Percentiles rank a stretch among this genome's conserved stretches.
Conservation (phyloP, 2,329 filamentous ascomycete species). For the Periconia sp. region DNA sequence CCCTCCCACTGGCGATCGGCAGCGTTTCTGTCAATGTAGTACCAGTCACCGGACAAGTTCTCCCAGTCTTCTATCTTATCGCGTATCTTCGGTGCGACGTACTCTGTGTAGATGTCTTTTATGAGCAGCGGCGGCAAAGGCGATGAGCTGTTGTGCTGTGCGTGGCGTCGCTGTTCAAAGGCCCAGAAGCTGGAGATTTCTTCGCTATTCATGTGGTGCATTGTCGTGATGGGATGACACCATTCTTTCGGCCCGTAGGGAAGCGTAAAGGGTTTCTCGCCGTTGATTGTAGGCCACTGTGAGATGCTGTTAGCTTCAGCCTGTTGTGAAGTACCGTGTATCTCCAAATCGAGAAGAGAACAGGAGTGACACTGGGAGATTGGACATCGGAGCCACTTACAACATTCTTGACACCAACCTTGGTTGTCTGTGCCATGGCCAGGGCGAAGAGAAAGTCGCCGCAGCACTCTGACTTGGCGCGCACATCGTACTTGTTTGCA, state of each 20-base stretch:
- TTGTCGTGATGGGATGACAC: slow-evolving; percentile 10
- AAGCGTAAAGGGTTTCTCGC: slow-evolving; percentile 10
- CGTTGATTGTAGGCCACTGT: slow-evolving; percentile 10
- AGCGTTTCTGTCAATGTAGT: slow-evolving; percentile 6
- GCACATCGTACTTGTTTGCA: slow-evolving; percentile 5
- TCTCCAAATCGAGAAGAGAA: too few relatives aligned
- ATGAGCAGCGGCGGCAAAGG: slow-evolving; percentile 8
- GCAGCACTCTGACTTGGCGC: slow-evolving; percentile 5
- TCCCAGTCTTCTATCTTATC: slow-evolving; percentile 9
- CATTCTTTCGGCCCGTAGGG: slow-evolving; percentile 8
- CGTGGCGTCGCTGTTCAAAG: slow-evolving; percentile 4
- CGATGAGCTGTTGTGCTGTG: slow-evolving; percentile 1
- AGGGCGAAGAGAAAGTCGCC: slow-evolving; percentile 10
- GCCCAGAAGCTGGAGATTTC: slow-evolving; percentile 4
- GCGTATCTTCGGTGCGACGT: slow-evolving; percentile 2
- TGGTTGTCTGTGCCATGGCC: slow-evolving; percentile 4
- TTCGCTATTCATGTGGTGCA: slow-evolving; percentile 12
- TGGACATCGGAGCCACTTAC: background rate
- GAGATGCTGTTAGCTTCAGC: background rate
- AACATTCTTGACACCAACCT: slow-evolving; percentile 8
- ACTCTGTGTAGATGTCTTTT: slow-evolving; percentile 9
- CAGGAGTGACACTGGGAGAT: background rate
- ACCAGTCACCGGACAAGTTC: slow-evolving; percentile 9
- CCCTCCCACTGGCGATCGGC: slow-evolving; percentile 3
- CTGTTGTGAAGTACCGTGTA: too few relatives aligned